These are phyloP conservation scores for Saccharomyces pastorianus DNA, from an alignment of 1,139 yeast genomes.

Conservation along the genomic window DNA sequence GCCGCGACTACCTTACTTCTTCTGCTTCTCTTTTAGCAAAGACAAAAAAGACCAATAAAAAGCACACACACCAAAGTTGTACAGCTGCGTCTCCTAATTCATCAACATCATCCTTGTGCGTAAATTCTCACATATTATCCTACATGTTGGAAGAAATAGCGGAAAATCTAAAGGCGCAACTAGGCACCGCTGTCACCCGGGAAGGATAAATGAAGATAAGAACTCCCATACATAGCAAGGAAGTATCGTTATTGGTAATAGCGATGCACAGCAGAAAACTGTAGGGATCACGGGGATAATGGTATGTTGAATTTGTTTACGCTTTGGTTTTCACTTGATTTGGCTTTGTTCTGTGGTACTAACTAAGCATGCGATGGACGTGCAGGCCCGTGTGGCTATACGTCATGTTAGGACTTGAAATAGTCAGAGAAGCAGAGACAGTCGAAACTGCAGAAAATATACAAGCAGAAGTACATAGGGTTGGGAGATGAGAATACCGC, in stretches of 20 bases:
- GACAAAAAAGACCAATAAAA: neutral
- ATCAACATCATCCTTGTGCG: neutral
- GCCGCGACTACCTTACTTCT: neutral
- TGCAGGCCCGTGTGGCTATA: neutral
- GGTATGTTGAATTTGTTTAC: neutral
- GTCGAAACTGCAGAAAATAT: conserved; percentile 19
- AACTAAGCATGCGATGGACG: neutral
- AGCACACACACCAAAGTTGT: neutral
- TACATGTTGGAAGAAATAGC: neutral
- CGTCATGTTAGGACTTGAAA: neutral
- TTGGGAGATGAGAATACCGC: conserved; percentile 27
- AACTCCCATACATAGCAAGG: neutral
- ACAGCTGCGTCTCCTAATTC: neutral
- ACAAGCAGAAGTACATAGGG: conserved; percentile 28
- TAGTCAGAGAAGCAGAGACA: conserved; percentile 28
- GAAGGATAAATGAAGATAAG: neutral
- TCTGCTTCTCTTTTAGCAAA: neutral
- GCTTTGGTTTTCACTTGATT: neutral
- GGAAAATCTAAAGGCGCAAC: neutral
- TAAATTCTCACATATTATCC: neutral
- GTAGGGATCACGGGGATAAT: neutral
- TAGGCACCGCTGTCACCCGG: neutral
- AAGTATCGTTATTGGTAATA: too few species aligned
- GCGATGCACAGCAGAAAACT: too few species aligned
- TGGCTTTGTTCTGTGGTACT: neutral